Percentiles rank a stretch among this genome's conserved stretches.
phyloP scores from a whole-genome alignment of 805 yeast species.

The Spathaspora sp. region DNA sequence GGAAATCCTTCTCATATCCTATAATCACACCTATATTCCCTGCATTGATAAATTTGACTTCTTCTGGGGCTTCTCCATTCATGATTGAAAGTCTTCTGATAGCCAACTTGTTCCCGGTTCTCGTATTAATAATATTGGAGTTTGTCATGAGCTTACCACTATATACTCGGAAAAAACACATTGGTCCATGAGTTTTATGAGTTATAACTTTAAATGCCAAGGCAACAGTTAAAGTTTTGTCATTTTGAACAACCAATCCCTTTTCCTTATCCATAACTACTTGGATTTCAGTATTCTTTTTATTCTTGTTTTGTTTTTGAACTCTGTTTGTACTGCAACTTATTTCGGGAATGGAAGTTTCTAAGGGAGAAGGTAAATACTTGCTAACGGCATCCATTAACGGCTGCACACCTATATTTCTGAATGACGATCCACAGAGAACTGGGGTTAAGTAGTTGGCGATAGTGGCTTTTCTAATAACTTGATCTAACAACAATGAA shows the following conservation, averaged over 20 bases:
- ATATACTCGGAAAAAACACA: conserved; percentile 86
- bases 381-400: conserved; percentile 76
- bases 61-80: conserved; percentile 86
- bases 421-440: conserved; percentile 88
- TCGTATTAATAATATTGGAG: conserved; percentile 60
- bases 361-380: conserved; percentile 80
- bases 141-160: conserved; percentile 70
- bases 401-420: conserved; percentile 93
- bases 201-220: conserved; percentile 89
- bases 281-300: conserved; percentile 8
- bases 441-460: conserved; percentile 65
- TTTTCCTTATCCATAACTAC: conserved; percentile 33
- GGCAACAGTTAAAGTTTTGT: conserved; percentile 65
- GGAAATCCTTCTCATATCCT: conserved; percentile 62
- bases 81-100: conserved; percentile 69
- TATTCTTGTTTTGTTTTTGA: conserved; percentile 11
- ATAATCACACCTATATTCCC: conserved; percentile 94
- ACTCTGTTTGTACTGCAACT: conserved; percentile 13
- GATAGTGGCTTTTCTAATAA: conserved; percentile 65
- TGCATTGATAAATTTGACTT: conserved; percentile 54
- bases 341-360: conserved; percentile 56
- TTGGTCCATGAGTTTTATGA: conserved; percentile 76
- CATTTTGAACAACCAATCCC: conserved; percentile 53
- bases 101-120: conserved; percentile 63
- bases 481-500: conserved; percentile 44